Conservation (phyloP, 345 rosid species). For the Arabis alpina region DNA sequence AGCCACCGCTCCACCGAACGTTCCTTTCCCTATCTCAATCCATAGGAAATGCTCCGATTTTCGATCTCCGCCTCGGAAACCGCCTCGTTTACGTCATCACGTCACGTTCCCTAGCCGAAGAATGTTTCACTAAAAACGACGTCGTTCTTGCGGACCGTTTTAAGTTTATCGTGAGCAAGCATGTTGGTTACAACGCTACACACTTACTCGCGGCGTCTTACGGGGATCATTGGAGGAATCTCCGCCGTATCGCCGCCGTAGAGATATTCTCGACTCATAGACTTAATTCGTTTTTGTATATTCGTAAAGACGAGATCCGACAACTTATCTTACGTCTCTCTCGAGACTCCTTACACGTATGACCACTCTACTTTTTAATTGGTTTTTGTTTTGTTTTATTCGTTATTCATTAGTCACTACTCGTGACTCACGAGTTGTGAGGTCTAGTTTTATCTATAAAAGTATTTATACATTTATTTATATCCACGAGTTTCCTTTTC, state of each 20-base stretch:
- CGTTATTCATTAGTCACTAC: not conserved
- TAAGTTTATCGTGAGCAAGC: constrained; percentile 32
- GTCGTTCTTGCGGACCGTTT: constrained; percentile 56
- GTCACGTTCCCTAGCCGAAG: constrained; percentile 45
- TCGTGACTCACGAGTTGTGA: too few relatives aligned
- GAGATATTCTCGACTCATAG: constrained; percentile 51
- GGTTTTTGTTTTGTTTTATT: not conserved
- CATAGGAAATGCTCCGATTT: constrained; percentile 48
- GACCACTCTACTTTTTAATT: not conserved
- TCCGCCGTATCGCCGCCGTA: constrained; percentile 49
- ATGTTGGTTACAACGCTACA: constrained; percentile 48
- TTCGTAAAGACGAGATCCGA: constrained; percentile 50
- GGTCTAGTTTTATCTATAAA: not conserved
- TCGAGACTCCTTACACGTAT: constrained; percentile 32
- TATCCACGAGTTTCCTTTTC: not conserved
- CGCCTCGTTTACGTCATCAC: constrained; percentile 48
- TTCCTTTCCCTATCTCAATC: constrained; percentile 43
- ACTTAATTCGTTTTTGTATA: constrained; percentile 35
- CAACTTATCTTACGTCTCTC: constrained; percentile 31
- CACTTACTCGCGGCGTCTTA: constrained; percentile 43
- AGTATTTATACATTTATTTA: too few relatives aligned
- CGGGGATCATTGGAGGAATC: constrained; percentile 68
- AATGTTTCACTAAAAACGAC: constrained; percentile 60
- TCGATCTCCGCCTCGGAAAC: constrained; percentile 53
- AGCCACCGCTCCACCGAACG: constrained; percentile 47